These are phyloP conservation scores for Albifimbria verrucaria DNA, from an alignment of 2,329 filamentous ascomycete species.

Conservation along the genomic window DNA sequence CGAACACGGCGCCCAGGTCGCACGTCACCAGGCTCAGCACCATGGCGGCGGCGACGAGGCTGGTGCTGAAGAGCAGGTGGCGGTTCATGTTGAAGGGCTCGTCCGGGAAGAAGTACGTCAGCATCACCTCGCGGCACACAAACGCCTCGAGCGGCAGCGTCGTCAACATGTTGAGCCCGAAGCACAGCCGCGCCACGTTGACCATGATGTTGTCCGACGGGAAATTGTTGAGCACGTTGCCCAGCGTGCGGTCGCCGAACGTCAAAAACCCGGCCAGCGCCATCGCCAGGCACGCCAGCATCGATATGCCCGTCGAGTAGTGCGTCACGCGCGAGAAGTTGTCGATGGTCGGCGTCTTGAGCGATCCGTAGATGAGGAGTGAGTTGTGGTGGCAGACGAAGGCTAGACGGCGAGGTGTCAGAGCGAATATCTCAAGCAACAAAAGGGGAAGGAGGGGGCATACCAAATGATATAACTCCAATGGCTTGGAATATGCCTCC, in stretches of 20 bases:
- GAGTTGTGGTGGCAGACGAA: conserved; percentile 89
- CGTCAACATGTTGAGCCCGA: conserved; percentile 98
- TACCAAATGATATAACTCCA: conserved; percentile 96
- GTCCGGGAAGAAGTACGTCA: conserved; percentile 70
- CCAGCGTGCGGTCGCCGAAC: conserved; percentile 86
- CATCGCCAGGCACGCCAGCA: conserved; percentile 87
- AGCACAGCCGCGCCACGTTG: conserved; percentile 90
- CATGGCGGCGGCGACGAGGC: conserved; percentile 77
- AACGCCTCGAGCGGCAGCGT: conserved; percentile 95
- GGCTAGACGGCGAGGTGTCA: too few relatives aligned
- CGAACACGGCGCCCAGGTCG: conserved; percentile 90
- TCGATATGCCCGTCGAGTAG: conserved; percentile 84
- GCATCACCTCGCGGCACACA: conserved; percentile 95
- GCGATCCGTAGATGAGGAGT: conserved; percentile 92
- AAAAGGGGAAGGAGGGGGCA: conserved; percentile 19
- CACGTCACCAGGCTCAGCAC: conserved; percentile 79
- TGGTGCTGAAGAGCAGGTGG: conserved; percentile 82
- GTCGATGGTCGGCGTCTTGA: conserved; percentile 91
- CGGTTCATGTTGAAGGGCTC: conserved; percentile 78
- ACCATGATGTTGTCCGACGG: conserved; percentile 87
- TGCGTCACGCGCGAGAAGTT: conserved; percentile 92
- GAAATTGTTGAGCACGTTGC: conserved; percentile 98
- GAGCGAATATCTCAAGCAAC: too few relatives aligned
- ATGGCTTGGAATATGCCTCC: conserved; percentile 91
- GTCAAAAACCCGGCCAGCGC: conserved; percentile 86